Evolutionary conservation across 768 basidiomycete genomes (phyloP), one percentile per base, ranked within the genome.

Genomic region (Lentinula lateritia): DNA sequence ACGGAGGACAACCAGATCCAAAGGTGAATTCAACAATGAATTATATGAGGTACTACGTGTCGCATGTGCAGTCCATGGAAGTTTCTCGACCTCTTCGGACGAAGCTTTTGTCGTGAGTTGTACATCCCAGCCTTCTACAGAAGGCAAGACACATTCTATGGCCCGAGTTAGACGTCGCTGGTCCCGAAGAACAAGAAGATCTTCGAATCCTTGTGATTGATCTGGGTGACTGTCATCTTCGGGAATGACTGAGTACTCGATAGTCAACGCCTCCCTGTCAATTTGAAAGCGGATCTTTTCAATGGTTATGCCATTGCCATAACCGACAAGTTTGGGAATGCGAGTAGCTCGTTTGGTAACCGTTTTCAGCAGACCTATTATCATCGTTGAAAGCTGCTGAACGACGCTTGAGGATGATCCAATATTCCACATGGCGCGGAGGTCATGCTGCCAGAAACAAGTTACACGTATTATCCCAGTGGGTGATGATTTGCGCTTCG

Each of bases 371-470:
- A 96, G 75, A 28, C 92, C 91, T 6, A 93, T 73, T 16, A 88
- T 80, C 83, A 96, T 92, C 5, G 89, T 86, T n/a, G 88, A 88
- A 1, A 98, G 80, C 66, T 96, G 93, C 65, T 93, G 91, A 8
- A 84, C 80, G 9, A 93, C 67, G 35, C 83, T 80, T 15, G 83
- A 79, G 0, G 83, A 79, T 0, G 87, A 82, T 6, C 86, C 87
- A 12, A 94, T 81, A 42, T 86, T 90, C 93, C 93, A 96, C 42
- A 92, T 71, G 0, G 92, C 83, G 64, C 91, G 90, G 34, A 96
- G 83, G 75, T 97, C 92, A 71, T 96, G 95, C 70, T 95, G 92
- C 92, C 93, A 96, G 70, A 96, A 95, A 69, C 92, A 95, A 1
- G 92, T 94, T 63, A 95, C 84, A 41, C 92, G 87, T 32, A 93